These are phyloP conservation scores for Amoebophrya sp. DNA, from an alignment of 169 alveolate species.

Conservation along the genomic window DNA sequence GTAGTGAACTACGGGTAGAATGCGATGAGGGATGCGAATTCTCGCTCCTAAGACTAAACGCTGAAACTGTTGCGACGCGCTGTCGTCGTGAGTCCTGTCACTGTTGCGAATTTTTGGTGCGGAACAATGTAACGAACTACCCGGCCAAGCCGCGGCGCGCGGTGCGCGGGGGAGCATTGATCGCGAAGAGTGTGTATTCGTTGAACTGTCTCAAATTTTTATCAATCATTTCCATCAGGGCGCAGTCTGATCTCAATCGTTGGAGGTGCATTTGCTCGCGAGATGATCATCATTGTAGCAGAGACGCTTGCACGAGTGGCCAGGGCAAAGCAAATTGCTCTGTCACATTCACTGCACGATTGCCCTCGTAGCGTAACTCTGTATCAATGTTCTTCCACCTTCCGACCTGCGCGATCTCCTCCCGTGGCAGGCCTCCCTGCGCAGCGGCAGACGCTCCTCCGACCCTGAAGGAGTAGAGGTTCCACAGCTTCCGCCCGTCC, in stretches of 20 bases:
- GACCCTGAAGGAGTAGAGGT: background rate
- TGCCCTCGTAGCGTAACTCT: background rate
- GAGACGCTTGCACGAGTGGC: background rate
- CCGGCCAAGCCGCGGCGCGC: background rate
- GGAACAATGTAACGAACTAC: background rate
- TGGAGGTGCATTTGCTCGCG: background rate
- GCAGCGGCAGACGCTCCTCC: background rate
- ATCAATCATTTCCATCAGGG: background rate
- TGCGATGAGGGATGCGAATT: background rate
- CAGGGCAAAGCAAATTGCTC: background rate
- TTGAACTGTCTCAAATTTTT: background rate
- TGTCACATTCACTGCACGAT: background rate
- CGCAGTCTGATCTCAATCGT: background rate
- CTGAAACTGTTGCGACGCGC: background rate
- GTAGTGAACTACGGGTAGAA: background rate
- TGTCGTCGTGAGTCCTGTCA: background rate
- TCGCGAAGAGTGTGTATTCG: background rate
- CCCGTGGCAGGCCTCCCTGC: background rate
- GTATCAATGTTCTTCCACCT: background rate
- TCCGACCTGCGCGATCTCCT: background rate
- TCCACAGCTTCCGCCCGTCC: background rate
- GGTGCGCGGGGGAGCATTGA: background rate
- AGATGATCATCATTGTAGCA: background rate
- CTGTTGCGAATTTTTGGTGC: background rate
- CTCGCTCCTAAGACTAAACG: background rate